Base-by-base conservation (phyloP, 2,329 filamentous ascomycete genomes). In the Fusarium camptoceras region DNA sequence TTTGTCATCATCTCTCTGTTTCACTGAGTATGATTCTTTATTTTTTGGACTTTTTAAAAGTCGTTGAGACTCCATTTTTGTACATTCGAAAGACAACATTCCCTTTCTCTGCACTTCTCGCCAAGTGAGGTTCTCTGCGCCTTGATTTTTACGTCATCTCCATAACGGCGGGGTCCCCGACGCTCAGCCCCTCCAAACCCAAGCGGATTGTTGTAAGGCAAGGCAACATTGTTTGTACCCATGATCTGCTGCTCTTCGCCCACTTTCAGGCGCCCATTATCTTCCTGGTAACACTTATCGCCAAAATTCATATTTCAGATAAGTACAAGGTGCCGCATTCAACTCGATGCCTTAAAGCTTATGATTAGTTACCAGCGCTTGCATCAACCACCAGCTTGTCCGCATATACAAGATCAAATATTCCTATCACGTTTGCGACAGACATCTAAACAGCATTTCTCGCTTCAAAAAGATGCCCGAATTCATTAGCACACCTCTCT, bases 401-500 rank as follows among this genome's bases (percentile, higher is more conserved):
- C 59, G 14, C 50, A 46, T 43, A 41, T 18, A 55, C 48, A 46
- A 43, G 22, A 50, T 41, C 46, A n/a, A 57, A 57, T 25, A 51
- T 39, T 28, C 16, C 28, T 12, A 34, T 15, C 25, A 24, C 44
- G 25, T 54, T 68, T 64, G 65, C 61, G 44, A 57, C 59, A 43
- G 37, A 39, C 27, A 16, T 28, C 18, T 16, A 44, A 25, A 34
- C 43, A 28, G 25, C 27, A 25, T 34, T 10, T 16, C 25, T 48
- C 20, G 15, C 55, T 50, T 28, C 10, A 43, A 9, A 64, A 79
- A 51, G 58, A 89, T 86, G 85, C 80, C 87, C 70, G 78, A 81
- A 28, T 93, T 86, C 80, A 83, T 82, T 66, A 83, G 77, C 73
- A 89, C 86, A 49, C 83, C 86, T 57, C 88, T 94, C 48, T 94